Evolutionary conservation across 208 protist species (phyloP).

Genomic region (Vickermania spadyakhi): DNA sequence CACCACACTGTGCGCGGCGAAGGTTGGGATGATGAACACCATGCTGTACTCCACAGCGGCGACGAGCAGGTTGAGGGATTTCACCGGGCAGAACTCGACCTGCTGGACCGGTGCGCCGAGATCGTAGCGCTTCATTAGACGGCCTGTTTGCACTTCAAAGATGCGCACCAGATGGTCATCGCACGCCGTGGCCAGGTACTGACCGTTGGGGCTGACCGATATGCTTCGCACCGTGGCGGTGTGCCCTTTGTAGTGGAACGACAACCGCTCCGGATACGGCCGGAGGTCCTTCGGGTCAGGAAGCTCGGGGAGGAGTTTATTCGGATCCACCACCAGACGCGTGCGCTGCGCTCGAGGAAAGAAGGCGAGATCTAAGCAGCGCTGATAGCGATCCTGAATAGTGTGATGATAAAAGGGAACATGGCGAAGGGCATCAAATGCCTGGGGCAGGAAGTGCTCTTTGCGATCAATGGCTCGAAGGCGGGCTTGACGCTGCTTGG

Average conservation of each 20-base stretch:
- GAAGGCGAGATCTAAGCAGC: conserved; percentile 98
- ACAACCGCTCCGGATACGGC: conserved; percentile 97
- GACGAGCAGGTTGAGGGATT: conserved; percentile 83
- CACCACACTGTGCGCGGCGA: conserved; percentile 63
- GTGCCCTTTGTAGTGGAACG: conserved; percentile 95
- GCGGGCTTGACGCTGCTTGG: conserved; percentile 78
- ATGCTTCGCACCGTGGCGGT: conserved; percentile 90
- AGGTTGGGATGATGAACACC: conserved; percentile 83
- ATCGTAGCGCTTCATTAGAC: conserved; percentile 91
- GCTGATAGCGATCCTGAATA: conserved; percentile 97
- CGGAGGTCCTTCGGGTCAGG: conserved; percentile 96
- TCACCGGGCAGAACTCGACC: conserved; percentile 94
- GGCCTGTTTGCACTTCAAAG: conserved; percentile 97
- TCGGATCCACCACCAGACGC: conserved; percentile 90
- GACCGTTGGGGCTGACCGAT: conserved; percentile 93
- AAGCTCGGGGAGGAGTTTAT: conserved; percentile 96
- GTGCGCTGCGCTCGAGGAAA: conserved; percentile 91
- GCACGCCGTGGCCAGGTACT: conserved; percentile 96
- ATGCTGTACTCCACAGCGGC: conserved; percentile 83
- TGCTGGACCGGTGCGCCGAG: conserved; percentile 80
- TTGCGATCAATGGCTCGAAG: conserved; percentile 88
- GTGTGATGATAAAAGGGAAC: conserved; percentile 94
- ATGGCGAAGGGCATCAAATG: conserved; percentile 89
- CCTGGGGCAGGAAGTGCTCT: conserved; percentile 90
- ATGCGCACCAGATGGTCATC: conserved; percentile 96